Evolutionary conservation across 352 stramenopile genomes (phyloP).

Genomic region (Pythium scleroteichum): DNA sequence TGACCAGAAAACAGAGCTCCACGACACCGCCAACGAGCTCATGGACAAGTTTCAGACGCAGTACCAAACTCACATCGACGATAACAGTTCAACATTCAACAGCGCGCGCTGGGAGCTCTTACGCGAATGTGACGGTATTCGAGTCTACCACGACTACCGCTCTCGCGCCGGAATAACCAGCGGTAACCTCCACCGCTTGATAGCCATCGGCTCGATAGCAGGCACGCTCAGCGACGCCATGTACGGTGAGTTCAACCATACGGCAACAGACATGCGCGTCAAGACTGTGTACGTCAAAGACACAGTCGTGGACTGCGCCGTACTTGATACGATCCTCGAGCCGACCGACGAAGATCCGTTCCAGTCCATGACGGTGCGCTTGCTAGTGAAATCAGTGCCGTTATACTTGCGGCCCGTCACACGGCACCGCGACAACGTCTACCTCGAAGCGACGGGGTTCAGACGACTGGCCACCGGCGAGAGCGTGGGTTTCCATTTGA

Average conservation of each 20-base stretch:
- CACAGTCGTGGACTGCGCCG: too few relatives aligned
- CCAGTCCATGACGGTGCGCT: constrained; percentile 51
- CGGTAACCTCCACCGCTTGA: not conserved
- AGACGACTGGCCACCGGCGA: constrained; percentile 39
- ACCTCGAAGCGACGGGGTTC: constrained; percentile 49
- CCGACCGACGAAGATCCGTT: constrained; percentile 45
- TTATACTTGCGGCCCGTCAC: constrained; percentile 37
- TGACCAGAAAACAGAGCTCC: constrained; percentile 26
- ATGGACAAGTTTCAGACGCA: constrained; percentile 28
- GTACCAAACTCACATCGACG: too few relatives aligned
- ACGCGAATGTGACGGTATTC: too few relatives aligned
- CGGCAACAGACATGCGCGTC: constrained; percentile 41
- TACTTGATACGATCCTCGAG: constrained; percentile 35
- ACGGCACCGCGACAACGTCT: constrained; percentile 52
- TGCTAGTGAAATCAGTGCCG: constrained; percentile 44
- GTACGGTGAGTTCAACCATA: constrained; percentile 40
- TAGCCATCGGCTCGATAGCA: constrained; percentile 32
- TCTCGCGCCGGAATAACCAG: not conserved
- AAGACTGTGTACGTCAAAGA: constrained; percentile 27
- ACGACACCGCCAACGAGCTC: constrained; percentile 38
- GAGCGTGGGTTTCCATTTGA: constrained; percentile 46
- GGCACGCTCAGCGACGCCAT: constrained; percentile 53
- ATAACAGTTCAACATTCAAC: too few relatives aligned
- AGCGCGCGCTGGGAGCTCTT: too few relatives aligned
- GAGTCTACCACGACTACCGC: too few relatives aligned